Evolutionary conservation across 208 protist species (phyloP), one percentile per base, ranked within the genome.

Genomic region (Acanthamoeba castellanii): DNA sequence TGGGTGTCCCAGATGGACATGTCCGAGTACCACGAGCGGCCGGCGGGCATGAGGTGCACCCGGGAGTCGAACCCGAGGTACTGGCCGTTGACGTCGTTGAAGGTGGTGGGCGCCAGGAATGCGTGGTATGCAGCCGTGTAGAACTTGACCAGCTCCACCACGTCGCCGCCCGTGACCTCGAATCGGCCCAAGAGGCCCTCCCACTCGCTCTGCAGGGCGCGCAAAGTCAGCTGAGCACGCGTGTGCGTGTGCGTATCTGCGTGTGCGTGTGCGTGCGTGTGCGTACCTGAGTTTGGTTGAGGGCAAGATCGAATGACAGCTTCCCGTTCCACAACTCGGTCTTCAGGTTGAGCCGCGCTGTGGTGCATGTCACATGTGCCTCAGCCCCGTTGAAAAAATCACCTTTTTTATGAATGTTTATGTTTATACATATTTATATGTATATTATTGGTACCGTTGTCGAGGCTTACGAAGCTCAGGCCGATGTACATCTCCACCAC

Each of bases 1-100:
- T 94, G 90, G 68, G 34, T 66, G 68, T 94, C 90, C 90, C 90
- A 94, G 7, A 94, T 78, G 47, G 32, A 59, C 90, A 94, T 94
- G 70, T 94, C 90, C 34, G 68, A 61, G 25, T 52, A 57, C n/a
- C 37, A 94, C n/a, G 45, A n/a, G 7, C 30, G 59, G 1, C 66
- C 42, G 22, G 14, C 25, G 9, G 34, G 18, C 13, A 94, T 7
- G 8, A 18, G 0, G 45, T 59, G 89, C 42, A 82, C 89, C 89
- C 84, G 18, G 14, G 30, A 47, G 55, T 70, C 61, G 59, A 92
- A 92, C 16, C 64, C 61, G 22, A 89, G 82, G 50, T 89, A 89
- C 50, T 42, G 47, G 16, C 82, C 47, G 32, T 50, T 50, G 27
- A 50, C 25, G 34, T 94, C 70, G 70, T 22, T 37, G 27, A 30